Evolutionary conservation across 2,329 filamentous ascomycete species (phyloP).

Genomic region (Trichoderma sp.): DNA sequence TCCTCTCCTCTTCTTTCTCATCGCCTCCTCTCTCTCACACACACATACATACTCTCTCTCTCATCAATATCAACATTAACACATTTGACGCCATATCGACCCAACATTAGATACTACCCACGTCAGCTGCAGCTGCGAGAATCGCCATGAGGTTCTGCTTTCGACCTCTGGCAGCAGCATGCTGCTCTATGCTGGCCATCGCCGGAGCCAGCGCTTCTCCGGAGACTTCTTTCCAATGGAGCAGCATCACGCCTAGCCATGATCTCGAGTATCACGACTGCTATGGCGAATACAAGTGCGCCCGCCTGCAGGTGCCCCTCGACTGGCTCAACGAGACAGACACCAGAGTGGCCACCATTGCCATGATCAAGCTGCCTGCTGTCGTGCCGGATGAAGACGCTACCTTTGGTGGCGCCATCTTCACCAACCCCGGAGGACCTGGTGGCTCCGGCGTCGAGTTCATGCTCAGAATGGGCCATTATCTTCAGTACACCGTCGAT

Average conservation of each 20-base stretch:
- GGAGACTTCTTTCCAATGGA: conserved; percentile 35
- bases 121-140: background rate
- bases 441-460: conserved; percentile 39
- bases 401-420: conserved; percentile 41
- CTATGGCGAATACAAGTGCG: conserved; percentile 39
- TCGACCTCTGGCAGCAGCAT: conserved; percentile 29
- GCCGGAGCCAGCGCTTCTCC: background rate
- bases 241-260: conserved; percentile 32
- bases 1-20: background rate
- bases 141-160: conserved; percentile 1
- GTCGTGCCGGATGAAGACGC: conserved; percentile 37
- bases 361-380: conserved; percentile 42
- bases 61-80: background rate
- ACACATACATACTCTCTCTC: no score
- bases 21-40: background rate
- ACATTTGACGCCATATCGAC: background rate
- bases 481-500: conserved; percentile 31
- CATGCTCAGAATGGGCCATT: conserved; percentile 26
- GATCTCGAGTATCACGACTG: conserved; percentile 40
- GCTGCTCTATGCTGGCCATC: conserved; percentile 51
- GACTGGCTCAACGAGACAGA: conserved; percentile 39
- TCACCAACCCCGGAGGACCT: conserved; percentile 46
- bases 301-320: conserved; percentile 42
- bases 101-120: background rate
- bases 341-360: conserved; percentile 35